Evolutionary conservation across 2,329 filamentous ascomycete species (phyloP), one percentile per base, ranked within the genome.

Genomic region (Xylaria sp.): DNA sequence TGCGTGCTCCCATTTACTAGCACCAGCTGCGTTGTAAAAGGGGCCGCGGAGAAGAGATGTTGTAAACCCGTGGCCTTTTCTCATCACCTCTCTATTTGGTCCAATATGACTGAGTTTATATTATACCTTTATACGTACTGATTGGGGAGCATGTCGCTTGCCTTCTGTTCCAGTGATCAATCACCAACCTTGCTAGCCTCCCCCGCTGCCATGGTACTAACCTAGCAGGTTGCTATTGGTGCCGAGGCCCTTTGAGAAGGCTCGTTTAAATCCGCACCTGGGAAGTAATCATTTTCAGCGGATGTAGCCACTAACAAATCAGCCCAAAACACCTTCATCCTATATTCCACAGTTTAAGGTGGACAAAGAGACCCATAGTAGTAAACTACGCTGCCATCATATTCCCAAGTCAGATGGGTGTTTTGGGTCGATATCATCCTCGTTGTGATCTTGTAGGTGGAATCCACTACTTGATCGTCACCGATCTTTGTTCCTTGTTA

Each of bases 1-100:
- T 65, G 64, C 63, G 71, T 37, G 66, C 68, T 66, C 63, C 57
- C 70, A 71, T 15, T 67, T 54, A 76, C 73, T 76, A 70, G 71
- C 64, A 76, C 73, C 75, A 70, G 71, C 64, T 52, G 69, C 44
- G 41, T 50, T 13, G 28, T 64, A 41, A 61, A 59, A 18, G 13
- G 32, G 50, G 13, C 25, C 46, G 39, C 41, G 6, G 39, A 55
- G 15, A 28, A n/a, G 44, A 34, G 44, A 62, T 20, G 5, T 32
- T n/a, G 37, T 46, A 51, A 56, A 44, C 12, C 39, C 6, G 9
- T n/a, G 18, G 13, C 34, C 44, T 54, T 48, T 20, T 20, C 13
- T 13, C 41, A 32, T 44, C 48, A 50, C 6, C 23, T 50, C 18
- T 56, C 41, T 54, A 56, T 56, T 37, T n/a, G 51, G 44, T 37